A percentile compares a stretch with the other conserved stretches of the same genome.
These are phyloP conservation scores for Prunus armeniaca DNA, from an alignment of 306 rosid species.

Conservation along the genomic window DNA sequence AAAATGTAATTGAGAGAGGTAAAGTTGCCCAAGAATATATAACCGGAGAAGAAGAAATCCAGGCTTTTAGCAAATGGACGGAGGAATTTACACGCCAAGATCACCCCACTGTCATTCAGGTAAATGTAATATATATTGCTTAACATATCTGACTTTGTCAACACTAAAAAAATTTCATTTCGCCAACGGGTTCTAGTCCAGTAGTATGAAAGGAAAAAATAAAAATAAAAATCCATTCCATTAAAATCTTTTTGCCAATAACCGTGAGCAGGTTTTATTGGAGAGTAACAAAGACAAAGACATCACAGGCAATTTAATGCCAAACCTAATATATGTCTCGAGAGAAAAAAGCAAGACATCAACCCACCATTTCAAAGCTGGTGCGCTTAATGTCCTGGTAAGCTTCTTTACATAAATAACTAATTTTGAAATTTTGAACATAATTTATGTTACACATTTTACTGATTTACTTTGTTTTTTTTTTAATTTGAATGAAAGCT, in stretches of 20 bases:
- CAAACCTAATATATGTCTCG: slow-evolving; percentile 46
- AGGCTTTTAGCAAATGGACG: slow-evolving; percentile 27
- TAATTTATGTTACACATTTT: background rate
- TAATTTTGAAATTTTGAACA: no score
- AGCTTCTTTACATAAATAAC: background rate
- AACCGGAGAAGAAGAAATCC: slow-evolving; percentile 11
- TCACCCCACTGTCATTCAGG: slow-evolving; percentile 45
- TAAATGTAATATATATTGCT: background rate
- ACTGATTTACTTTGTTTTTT: no score
- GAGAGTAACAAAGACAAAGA: slow-evolving; percentile 32
- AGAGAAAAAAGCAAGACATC: slow-evolving; percentile 36
- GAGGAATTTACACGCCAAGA: slow-evolving; percentile 21
- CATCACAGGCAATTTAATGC: slow-evolving; percentile 17
- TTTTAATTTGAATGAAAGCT: slow-evolving; percentile 1
- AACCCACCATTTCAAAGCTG: slow-evolving; percentile 46
- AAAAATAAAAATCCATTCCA: no score
- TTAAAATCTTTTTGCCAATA: no score
- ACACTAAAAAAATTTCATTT: no score
- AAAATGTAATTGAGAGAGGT: slow-evolving; percentile 34
- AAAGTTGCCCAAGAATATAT: slow-evolving; percentile 27
- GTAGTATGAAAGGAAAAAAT: no score
- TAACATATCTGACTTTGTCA: no score
- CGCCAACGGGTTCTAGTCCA: no score
- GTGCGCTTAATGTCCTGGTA: slow-evolving; percentile 50
- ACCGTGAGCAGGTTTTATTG: slow-evolving; percentile 25